A percentile compares a stretch with the other conserved stretches of the same genome.
These are phyloP conservation scores for Penicillium sp. DNA, from an alignment of 2,329 filamentous ascomycete genomes.

Conservation along the genomic window DNA sequence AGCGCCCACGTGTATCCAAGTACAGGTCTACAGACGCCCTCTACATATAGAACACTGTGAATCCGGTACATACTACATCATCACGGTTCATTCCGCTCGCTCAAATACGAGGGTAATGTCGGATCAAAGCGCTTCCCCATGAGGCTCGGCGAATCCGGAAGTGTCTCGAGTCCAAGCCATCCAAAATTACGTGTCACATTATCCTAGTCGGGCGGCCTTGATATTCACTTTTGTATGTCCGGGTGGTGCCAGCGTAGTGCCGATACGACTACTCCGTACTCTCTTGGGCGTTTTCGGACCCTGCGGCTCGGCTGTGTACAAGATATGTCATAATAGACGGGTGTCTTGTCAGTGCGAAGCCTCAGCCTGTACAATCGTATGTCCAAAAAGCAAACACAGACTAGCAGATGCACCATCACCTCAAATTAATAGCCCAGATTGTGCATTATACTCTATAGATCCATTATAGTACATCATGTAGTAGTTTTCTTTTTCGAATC, in stretches of 20 bases:
- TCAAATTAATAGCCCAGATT: background rate
- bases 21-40: background rate
- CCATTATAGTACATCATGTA: background rate
- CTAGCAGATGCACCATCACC: too few relatives aligned
- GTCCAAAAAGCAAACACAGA: too few relatives aligned
- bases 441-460: background rate
- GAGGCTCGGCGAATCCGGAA: background rate
- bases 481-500: conserved; percentile 11
- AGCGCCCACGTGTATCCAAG: background rate
- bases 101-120: background rate
- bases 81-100: background rate
- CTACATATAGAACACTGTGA: background rate
- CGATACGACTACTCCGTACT: background rate
- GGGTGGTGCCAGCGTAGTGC: background rate
- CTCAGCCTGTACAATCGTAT: too few relatives aligned
- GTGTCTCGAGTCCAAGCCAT: background rate
- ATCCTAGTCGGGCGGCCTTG: background rate
- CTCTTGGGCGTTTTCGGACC: background rate
- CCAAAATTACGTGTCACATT: background rate
- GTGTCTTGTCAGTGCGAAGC: too few relatives aligned
- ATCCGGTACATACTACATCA: background rate
- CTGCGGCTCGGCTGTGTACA: background rate
- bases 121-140: background rate
- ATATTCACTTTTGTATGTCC: background rate
- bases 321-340: background rate